These are phyloP conservation scores for Mycena sanguinolenta DNA, from an alignment of 768 basidiomycete species.

Conservation along the genomic window DNA sequence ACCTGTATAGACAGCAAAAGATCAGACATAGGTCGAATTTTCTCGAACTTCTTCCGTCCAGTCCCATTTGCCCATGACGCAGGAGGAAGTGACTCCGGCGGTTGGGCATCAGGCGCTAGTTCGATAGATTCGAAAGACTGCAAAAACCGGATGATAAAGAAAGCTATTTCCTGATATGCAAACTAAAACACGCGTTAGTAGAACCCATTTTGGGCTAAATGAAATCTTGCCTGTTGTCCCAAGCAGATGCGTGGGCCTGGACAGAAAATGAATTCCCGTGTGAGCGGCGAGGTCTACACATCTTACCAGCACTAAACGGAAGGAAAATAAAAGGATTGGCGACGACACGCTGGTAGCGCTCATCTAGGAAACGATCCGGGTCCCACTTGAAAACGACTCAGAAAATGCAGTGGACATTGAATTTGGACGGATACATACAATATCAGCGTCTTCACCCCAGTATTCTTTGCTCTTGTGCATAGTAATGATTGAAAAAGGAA, in stretches of 20 bases:
- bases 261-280: neutral
- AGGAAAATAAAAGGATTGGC: slow-evolving; percentile 16
- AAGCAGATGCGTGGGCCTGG: slow-evolving; percentile 5
- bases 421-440: neutral
- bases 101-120: slow-evolving; percentile 2
- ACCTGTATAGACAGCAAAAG: slow-evolving; percentile 2
- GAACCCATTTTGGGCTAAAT: neutral
- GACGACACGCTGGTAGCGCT: neutral
- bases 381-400: neutral
- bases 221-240: slow-evolving; percentile 6
- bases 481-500: neutral
- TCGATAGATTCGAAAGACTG: slow-evolving; percentile 12
- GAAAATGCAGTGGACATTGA: neutral
- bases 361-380: slow-evolving; percentile 11
- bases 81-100: slow-evolving; percentile 7
- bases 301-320: slow-evolving; percentile 13
- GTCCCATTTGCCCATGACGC: slow-evolving; percentile 3
- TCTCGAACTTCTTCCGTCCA: slow-evolving; percentile 4
- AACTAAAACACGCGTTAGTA: neutral
- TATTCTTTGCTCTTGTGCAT: slow-evolving; percentile 7
- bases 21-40: slow-evolving; percentile 8
- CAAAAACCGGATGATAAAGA: slow-evolving; percentile 8
- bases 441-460: slow-evolving; percentile 11
- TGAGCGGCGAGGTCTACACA: neutral
- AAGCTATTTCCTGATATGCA: slow-evolving; percentile 1